Evolutionary conservation across 176 grass and related monocot genomes (phyloP), one percentile per base, ranked within the genome.

Genomic region (Typha latifolia): DNA sequence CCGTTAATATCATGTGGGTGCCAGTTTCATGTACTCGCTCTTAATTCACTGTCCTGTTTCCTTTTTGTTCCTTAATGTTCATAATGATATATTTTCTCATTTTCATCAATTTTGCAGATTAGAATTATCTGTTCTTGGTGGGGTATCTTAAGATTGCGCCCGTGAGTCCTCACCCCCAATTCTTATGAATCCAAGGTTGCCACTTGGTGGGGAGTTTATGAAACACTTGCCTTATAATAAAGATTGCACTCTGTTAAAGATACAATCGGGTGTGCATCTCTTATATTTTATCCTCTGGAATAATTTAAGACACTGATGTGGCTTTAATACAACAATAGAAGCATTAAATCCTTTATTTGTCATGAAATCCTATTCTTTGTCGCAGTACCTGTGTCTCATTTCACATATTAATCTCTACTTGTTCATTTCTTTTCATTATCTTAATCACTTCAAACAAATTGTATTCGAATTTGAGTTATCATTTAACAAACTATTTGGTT

Each of bases 271-370:
- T 6, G 29, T n/a, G 0, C n/a, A 19, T 67, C 65, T 49, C 14
- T 67, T 20, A 12, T 21, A 67, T 49, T 8, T 49, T 13, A 16
- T 52, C 22, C 49, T 24, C 22, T 69, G 24, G 18, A 51, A 51
- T 52, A 23, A 53, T 27, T 50, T 23, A 16, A 31, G 13, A 13
- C 7, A 14, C 12, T 69, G 16, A 48, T 48, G n/a, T 43, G 32
- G 24, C 67, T n/a, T 53, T 51, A 26, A 23, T 51, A 69, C 23
- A 51, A 29, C 67, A 69, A 18, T 69, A 22, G 10, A 70, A 70
- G 10, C 51, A 56, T 57, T 59, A 59, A 70, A 70, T 70, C 14
- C 68, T 70, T 31, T 8, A 12, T 4, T 26, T 51, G 47, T 51
- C 66, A 51, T 22, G 43, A 68, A 21, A 59, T 70, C 68, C 15